Evolutionary conservation across 768 basidiomycete species (phyloP).

Genomic region (Lactarius sp.): DNA sequence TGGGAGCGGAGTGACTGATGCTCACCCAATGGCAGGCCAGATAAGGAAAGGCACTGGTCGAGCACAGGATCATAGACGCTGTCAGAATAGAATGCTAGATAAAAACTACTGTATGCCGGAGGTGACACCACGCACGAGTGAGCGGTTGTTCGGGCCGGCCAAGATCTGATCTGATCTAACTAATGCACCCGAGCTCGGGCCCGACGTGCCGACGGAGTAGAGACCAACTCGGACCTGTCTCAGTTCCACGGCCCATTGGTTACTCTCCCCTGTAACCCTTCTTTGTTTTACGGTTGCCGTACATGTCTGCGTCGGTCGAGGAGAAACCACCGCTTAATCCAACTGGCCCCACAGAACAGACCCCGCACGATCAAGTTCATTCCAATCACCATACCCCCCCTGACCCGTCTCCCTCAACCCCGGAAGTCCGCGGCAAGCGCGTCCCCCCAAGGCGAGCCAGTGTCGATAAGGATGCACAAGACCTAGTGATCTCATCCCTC

Average conservation of each 20-base stretch:
- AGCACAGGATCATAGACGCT: too few relatives aligned
- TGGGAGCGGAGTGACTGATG: too few relatives aligned
- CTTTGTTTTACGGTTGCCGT: slow-evolving; percentile 2
- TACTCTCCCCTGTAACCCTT: not conserved
- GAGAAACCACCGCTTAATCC: not conserved
- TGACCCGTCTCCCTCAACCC: not conserved
- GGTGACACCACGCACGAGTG: too few relatives aligned
- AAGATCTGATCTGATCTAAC: too few relatives aligned
- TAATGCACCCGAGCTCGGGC: not conserved
- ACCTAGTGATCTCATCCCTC: slow-evolving; percentile 75
- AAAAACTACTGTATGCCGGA: too few relatives aligned
- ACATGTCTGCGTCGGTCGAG: slow-evolving; percentile 20
- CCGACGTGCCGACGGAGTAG: not conserved
- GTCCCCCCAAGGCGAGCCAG: slow-evolving; percentile 14
- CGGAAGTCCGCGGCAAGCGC: slow-evolving; percentile 12
- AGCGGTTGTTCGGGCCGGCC: slow-evolving; percentile 9
- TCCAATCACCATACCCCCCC: slow-evolving; percentile 7
- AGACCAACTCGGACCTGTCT: not conserved
- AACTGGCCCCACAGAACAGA: not conserved
- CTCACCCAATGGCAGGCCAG: too few relatives aligned
- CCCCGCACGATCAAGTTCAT: slow-evolving; percentile 3
- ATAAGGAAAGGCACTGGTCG: too few relatives aligned
- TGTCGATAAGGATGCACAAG: slow-evolving; percentile 60
- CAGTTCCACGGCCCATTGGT: not conserved
- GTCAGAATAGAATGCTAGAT: too few relatives aligned